Evolutionary conservation across 2,329 filamentous ascomycete genomes (phyloP).

Genomic region (Zymoseptoria passerinii): DNA sequence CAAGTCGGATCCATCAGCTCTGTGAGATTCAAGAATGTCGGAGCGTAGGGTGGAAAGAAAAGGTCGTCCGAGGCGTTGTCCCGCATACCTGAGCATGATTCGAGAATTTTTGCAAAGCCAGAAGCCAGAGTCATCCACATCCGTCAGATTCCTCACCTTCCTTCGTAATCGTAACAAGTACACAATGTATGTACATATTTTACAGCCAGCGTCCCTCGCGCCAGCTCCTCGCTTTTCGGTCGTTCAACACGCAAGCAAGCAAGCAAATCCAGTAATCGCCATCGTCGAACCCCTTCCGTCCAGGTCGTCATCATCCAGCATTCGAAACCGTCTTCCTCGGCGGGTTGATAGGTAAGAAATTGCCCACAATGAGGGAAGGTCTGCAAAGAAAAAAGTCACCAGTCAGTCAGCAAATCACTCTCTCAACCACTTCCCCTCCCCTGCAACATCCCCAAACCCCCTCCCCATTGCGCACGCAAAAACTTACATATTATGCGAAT

Average conservation of each 20-base stretch:
- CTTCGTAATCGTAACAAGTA: too few species aligned
- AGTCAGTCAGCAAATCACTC: too few species aligned
- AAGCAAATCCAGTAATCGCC: neutral
- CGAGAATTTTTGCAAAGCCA: too few species aligned
- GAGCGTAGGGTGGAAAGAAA: too few species aligned
- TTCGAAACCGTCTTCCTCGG: constrained; percentile 21
- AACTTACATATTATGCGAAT: constrained; percentile 90
- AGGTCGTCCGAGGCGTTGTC: too few species aligned
- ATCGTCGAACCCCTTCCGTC: neutral
- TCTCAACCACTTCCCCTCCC: neutral
- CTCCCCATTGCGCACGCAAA: constrained; percentile 4
- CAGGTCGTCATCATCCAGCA: neutral
- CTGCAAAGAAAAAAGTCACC: constrained; percentile 44
- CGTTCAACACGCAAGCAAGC: neutral
- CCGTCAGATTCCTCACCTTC: too few species aligned
- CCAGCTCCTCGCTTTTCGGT: neutral
- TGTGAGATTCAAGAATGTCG: too few species aligned
- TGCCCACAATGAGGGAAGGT: constrained; percentile 89
- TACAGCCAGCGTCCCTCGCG: too few species aligned
- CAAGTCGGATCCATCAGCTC: too few species aligned
- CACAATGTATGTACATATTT: too few species aligned
- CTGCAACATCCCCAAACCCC: constrained; percentile 22
- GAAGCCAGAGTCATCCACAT: too few species aligned
- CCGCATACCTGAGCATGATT: too few species aligned
- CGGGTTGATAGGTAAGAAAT: constrained; percentile 73